These are phyloP conservation scores for Plasmodium falciparum DNA, from an alignment of 169 alveolate species.

Conservation along the genomic window DNA sequence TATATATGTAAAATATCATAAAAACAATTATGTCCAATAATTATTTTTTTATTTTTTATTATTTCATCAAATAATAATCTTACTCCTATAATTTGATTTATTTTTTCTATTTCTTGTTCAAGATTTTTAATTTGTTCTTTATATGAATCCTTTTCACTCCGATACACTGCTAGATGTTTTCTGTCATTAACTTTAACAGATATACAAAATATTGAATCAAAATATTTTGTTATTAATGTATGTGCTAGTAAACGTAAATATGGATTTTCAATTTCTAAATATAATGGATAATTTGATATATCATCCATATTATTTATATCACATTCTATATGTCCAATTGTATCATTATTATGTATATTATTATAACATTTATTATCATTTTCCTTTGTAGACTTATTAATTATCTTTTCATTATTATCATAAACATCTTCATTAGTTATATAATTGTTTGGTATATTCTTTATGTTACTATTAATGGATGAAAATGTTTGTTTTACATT, in stretches of 20 bases:
- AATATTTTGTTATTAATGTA: slow-evolving; percentile 88
- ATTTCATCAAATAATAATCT: slow-evolving; percentile 88
- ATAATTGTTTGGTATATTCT: not conserved
- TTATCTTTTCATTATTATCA: not conserved
- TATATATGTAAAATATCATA: slow-evolving; percentile 90
- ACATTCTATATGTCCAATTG: not conserved
- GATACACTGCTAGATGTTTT: slow-evolving; percentile 82
- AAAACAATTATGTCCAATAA: slow-evolving; percentile 92
- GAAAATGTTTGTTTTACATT: not conserved
- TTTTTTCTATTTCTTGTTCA: slow-evolving; percentile 79
- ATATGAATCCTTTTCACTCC: slow-evolving; percentile 85
- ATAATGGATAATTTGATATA: slow-evolving; percentile 78
- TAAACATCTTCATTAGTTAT: not conserved
- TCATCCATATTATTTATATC: not conserved
- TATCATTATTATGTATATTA: not conserved
- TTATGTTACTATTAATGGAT: not conserved
- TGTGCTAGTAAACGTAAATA: slow-evolving; percentile 89
- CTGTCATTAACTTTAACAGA: slow-evolving; percentile 83
- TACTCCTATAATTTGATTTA: slow-evolving; percentile 87
- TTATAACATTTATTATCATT: not conserved
- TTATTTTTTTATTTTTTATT: slow-evolving; percentile 77
- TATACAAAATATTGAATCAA: slow-evolving; percentile 85
- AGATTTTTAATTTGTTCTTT: slow-evolving; percentile 79
- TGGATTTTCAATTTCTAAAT: slow-evolving; percentile 89
- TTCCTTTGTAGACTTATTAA: not conserved